Evolutionary conservation across 2,329 filamentous ascomycete genomes (phyloP).

Genomic region (Aspergillus sp.): DNA sequence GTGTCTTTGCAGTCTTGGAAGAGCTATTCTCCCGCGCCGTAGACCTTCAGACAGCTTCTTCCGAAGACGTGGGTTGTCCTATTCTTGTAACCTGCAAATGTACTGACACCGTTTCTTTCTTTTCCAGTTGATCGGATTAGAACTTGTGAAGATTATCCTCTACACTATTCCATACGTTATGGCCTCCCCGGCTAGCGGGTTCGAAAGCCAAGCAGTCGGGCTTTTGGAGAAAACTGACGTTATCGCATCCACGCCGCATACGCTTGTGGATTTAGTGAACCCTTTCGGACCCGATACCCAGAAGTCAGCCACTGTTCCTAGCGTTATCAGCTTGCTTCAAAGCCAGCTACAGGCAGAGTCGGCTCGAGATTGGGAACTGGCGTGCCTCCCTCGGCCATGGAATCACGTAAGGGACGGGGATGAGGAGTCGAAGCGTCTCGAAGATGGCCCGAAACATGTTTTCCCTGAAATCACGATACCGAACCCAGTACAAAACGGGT

Average conservation of each 20-base stretch:
- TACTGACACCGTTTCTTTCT: constrained; percentile 19
- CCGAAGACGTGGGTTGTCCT: constrained; percentile 72
- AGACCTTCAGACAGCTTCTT: constrained; percentile 87
- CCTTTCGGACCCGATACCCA: constrained; percentile 68
- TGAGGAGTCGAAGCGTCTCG: constrained; percentile 58
- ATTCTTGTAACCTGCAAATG: not conserved
- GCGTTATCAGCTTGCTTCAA: constrained; percentile 78
- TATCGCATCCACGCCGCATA: constrained; percentile 84
- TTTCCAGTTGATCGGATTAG: constrained; percentile 62
- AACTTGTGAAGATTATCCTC: constrained; percentile 94
- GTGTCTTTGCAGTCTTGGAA: constrained; percentile 79
- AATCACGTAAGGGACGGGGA: constrained; percentile 37
- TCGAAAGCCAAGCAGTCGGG: constrained; percentile 71
- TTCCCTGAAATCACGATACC: constrained; percentile 78
- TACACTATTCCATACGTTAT: constrained; percentile 91
- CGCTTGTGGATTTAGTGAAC: constrained; percentile 81
- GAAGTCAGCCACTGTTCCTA: constrained; percentile 64
- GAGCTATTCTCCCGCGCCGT: constrained; percentile 91
- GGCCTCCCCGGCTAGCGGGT: constrained; percentile 67
- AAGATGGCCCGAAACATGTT: constrained; percentile 66
- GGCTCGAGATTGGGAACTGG: constrained; percentile 70
- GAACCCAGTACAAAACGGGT: constrained; percentile 70
- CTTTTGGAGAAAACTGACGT: constrained; percentile 93
- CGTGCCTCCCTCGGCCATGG: constrained; percentile 61
- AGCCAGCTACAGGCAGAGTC: constrained; percentile 80